These are phyloP conservation scores for Emmonsia crescens DNA, from an alignment of 2,329 filamentous ascomycete species.

Conservation along the genomic window DNA sequence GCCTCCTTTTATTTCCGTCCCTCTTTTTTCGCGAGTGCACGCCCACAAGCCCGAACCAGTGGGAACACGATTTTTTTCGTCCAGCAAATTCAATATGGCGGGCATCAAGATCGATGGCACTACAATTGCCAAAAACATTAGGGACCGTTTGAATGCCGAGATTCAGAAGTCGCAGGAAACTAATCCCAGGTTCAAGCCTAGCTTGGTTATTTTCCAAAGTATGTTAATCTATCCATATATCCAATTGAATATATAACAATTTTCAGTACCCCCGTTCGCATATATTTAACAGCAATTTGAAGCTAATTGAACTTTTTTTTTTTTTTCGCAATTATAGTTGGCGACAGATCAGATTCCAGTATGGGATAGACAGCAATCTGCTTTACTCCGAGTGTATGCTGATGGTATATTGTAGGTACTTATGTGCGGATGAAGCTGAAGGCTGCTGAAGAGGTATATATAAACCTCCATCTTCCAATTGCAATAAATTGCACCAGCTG, in stretches of 20 bases:
- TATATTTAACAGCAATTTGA: not conserved
- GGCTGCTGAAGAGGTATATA: slow-evolving; percentile 73
- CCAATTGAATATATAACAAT: not conserved
- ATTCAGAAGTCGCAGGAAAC: slow-evolving; percentile 69
- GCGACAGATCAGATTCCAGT: slow-evolving; percentile 87
- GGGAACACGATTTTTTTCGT: slow-evolving; percentile 35
- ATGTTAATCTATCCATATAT: slow-evolving; percentile 23
- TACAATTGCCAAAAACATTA: slow-evolving; percentile 84
- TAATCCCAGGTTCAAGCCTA: slow-evolving; percentile 82
- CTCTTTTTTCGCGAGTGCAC: not conserved
- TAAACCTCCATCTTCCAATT: not conserved
- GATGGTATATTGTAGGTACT: slow-evolving; percentile 54
- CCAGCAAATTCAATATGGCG: slow-evolving; percentile 57
- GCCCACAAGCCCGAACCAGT: slow-evolving; percentile 3
- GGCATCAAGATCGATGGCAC: slow-evolving; percentile 92
- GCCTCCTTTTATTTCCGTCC: not conserved
- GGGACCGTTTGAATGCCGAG: slow-evolving; percentile 67
- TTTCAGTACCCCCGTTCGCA: not conserved
- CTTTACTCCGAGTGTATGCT: slow-evolving; percentile 6
- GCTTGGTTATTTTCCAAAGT: slow-evolving; percentile 92
- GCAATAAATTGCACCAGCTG: not conserved
- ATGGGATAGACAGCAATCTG: slow-evolving; percentile 28
- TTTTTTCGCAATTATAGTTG: slow-evolving; percentile 49
- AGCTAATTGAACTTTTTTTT: slow-evolving; percentile 7
- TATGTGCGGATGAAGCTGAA: slow-evolving; percentile 99